A percentile compares a stretch with the other conserved stretches of the same genome.
Conservation (phyloP, 768 basidiomycete species). For the Cubamyces sp. region DNA sequence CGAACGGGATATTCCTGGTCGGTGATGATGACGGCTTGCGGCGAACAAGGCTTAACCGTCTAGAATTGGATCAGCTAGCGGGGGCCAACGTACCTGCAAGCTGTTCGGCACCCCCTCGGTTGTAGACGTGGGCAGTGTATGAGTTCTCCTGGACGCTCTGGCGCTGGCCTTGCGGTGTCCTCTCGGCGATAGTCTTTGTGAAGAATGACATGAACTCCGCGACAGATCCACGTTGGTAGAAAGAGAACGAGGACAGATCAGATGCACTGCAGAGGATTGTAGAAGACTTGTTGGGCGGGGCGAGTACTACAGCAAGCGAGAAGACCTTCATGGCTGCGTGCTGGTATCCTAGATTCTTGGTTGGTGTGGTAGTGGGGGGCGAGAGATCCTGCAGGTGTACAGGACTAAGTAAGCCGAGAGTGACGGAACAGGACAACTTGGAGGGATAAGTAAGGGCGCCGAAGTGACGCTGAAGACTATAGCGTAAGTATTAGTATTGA, state of each 20-base stretch:
- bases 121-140: conserved; percentile 93
- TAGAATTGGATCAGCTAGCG: neutral
- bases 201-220: conserved; percentile 95
- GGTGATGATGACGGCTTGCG: conserved; percentile 84
- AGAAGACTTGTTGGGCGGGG: conserved; percentile 65
- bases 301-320: conserved; percentile 73
- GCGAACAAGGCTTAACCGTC: neutral
- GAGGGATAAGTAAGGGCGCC: too few relatives aligned
- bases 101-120: conserved; percentile 83
- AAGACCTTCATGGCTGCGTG: conserved; percentile 78
- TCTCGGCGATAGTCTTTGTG: conserved; percentile 87
- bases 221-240: conserved; percentile 89
- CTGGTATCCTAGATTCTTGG: neutral
- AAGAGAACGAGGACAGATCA: conserved; percentile 90
- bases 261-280: conserved; percentile 66
- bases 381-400: too few relatives aligned
- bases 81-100: conserved; percentile 69
- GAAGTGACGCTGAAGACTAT: too few relatives aligned
- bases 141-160: conserved; percentile 94
- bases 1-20: conserved; percentile 97
- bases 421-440: too few relatives aligned
- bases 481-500: too few relatives aligned
- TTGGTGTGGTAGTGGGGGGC: neutral
- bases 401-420: too few relatives aligned
- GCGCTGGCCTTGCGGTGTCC: conserved; percentile 85